Evolutionary conservation across 2,329 filamentous ascomycete genomes (phyloP), one percentile per base, ranked within the genome.

Genomic region (Penicillium decumbens): DNA sequence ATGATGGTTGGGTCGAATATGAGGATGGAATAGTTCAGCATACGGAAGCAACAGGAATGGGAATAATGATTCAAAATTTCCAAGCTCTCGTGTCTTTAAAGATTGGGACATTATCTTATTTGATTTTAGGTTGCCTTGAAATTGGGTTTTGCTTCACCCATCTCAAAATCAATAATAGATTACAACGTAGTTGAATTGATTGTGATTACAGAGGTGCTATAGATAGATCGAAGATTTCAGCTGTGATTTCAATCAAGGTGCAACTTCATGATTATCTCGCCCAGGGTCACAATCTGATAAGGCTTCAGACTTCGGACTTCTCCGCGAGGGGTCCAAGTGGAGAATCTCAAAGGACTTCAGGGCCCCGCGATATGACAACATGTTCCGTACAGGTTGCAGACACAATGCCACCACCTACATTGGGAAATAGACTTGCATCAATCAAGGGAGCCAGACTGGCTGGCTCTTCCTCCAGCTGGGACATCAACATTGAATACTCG

Each of bases 371-470:
- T 3, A 30, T 30, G 27, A 23, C 27, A 42, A 6, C 40, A 42
- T 6, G 1, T 28, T 15, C 10, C 12, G 10, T 42, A 41, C 12
- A 1, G 13, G 7, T 1, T 6, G 6, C 40, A 42, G 27, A 7
- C 8, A 39, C 30, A 23, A 56, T 56, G 54, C 50, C 54, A 15
- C 51, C 51, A 4, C 50, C 47, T 6, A 32, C 25, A 7, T 33
- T 47, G 28, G 50, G 47, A n/a, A 13, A 49, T 7, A 46, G 35
- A 12, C n/a, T 67, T 10, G 39, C 47, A 15, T 44, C 29, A 0
- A 57, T 67, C 24, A 50, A 54, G 15, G 56, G 54, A 7, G 51
- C 77, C 35, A 63, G 63, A 29, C 51, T 74, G 9, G 56, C 63
- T 4, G 58, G 62, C 6, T 43, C 59, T 12, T 41, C 63, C 13